Evolutionary conservation across 805 yeast species (phyloP).

Genomic region (Starmerella bombicola): DNA sequence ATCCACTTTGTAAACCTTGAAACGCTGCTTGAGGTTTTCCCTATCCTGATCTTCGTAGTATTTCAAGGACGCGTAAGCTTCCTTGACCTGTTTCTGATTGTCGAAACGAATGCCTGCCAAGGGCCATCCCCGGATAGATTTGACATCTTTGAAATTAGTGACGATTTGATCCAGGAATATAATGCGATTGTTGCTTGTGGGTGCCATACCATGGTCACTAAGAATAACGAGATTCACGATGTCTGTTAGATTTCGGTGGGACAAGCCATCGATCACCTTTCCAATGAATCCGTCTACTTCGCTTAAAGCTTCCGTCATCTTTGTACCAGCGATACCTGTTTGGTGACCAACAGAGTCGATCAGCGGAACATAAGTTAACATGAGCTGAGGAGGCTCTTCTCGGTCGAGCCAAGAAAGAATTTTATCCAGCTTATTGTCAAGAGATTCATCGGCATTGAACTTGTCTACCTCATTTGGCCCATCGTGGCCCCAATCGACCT

Average conservation of each 20-base stretch:
- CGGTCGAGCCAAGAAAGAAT: slow-evolving; percentile 57
- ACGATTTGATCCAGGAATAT: slow-evolving; percentile 63
- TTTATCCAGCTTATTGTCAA: slow-evolving; percentile 45
- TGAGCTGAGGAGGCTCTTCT: slow-evolving; percentile 54
- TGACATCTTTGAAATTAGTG: slow-evolving; percentile 38
- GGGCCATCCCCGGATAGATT: slow-evolving; percentile 77
- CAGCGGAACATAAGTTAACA: slow-evolving; percentile 67
- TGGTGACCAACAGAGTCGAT: slow-evolving; percentile 70
- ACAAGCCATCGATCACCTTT: slow-evolving; percentile 37
- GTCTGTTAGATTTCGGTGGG: slow-evolving; percentile 43
- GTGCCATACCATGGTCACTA: slow-evolving; percentile 92
- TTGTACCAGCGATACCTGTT: slow-evolving; percentile 53
- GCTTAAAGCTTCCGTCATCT: slow-evolving; percentile 41
- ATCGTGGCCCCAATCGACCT: slow-evolving; percentile 44
- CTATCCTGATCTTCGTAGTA: background rate
- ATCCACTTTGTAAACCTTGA: slow-evolving; percentile 38
- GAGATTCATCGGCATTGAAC: slow-evolving; percentile 51
- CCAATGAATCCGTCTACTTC: slow-evolving; percentile 57
- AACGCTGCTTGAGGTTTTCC: slow-evolving; percentile 9
- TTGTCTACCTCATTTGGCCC: slow-evolving; percentile 46
- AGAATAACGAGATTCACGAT: slow-evolving; percentile 65
- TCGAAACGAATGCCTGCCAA: slow-evolving; percentile 60
- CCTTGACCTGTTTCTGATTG: slow-evolving; percentile 29
- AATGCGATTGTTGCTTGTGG: slow-evolving; percentile 58
- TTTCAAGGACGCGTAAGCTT: slow-evolving; percentile 5